Conservation (phyloP, 108 stramenopile genomes). For the Pseudonitzschia pungens region DNA sequence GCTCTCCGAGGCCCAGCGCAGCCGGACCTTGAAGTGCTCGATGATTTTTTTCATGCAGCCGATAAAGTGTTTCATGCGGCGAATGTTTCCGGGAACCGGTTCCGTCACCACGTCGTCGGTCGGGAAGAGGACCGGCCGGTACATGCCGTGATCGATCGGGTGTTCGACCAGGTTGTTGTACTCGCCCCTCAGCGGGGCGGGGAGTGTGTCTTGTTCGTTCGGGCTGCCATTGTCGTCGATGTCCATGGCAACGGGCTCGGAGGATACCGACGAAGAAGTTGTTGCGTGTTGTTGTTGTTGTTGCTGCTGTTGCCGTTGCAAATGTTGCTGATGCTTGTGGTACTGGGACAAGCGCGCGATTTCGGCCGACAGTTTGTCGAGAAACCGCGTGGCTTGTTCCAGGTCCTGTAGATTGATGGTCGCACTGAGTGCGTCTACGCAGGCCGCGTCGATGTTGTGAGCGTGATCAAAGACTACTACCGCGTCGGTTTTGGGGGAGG, state of each 20-base stretch:
- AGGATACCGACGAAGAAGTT: not conserved
- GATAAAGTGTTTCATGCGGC: conserved; percentile 93
- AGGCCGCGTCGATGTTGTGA: conserved; percentile 94
- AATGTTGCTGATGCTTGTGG: conserved; percentile 61
- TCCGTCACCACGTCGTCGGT: conserved; percentile 72
- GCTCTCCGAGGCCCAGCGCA: conserved; percentile 51
- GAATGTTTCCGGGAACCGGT: conserved; percentile 93
- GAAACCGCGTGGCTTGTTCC: conserved; percentile 71
- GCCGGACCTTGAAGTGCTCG: conserved; percentile 62
- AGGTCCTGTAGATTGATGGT: conserved; percentile 70
- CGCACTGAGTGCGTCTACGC: conserved; percentile 90
- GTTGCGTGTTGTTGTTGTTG: conserved; percentile 36
- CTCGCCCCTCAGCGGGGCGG: conserved; percentile 22
- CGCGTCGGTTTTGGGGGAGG: conserved; percentile 60
- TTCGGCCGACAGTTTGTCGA: conserved; percentile 63
- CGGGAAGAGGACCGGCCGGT: not conserved
- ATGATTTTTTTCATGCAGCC: conserved; percentile 83
- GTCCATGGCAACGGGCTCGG: conserved; percentile 42
- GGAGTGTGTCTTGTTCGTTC: not conserved
- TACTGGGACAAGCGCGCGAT: conserved; percentile 69
- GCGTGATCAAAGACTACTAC: conserved; percentile 97
- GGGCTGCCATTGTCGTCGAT: conserved; percentile 41
- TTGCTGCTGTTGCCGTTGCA: conserved; percentile 65
- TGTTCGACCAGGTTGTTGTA: conserved; percentile 61
- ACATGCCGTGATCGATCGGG: conserved; percentile 60